Evolutionary conservation across 169 alveolate species (phyloP).

Genomic region (Babesia bovis): DNA sequence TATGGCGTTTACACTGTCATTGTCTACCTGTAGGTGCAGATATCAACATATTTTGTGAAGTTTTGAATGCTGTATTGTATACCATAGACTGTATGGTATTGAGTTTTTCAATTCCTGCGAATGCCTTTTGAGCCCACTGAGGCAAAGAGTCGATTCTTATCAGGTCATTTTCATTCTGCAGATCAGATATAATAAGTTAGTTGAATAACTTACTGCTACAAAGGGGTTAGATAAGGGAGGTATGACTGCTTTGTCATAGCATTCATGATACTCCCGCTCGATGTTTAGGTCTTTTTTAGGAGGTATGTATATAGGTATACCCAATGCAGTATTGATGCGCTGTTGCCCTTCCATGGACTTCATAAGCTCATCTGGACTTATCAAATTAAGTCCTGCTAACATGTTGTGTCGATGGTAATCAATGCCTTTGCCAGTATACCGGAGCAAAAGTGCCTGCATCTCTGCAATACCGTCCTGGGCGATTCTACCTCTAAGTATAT

Average conservation of each 20-base stretch:
- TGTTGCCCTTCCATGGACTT: background rate
- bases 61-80: constrained; percentile 87
- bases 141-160: constrained; percentile 73
- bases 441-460: constrained; percentile 22
- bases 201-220: constrained; percentile 20
- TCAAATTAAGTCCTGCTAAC: background rate
- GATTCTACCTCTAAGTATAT: constrained; percentile 4
- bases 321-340: background rate
- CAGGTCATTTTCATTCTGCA: constrained; percentile 47
- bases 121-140: constrained; percentile 85
- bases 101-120: constrained; percentile 69
- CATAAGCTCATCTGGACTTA: constrained; percentile 54
- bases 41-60: constrained; percentile 90
- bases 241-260: constrained; percentile 33
- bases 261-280: constrained; percentile 39
- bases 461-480: background rate
- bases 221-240: constrained; percentile 34
- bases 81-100: constrained; percentile 91
- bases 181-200: background rate
- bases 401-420: constrained; percentile 22
- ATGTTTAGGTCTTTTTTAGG: constrained; percentile 13
- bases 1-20: background rate
- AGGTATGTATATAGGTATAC: background rate
- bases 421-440: constrained; percentile 39
- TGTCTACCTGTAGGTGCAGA: constrained; percentile 95